These are phyloP conservation scores for Nemania sp. DNA, from an alignment of 2,329 filamentous ascomycete genomes.

Conservation along the genomic window DNA sequence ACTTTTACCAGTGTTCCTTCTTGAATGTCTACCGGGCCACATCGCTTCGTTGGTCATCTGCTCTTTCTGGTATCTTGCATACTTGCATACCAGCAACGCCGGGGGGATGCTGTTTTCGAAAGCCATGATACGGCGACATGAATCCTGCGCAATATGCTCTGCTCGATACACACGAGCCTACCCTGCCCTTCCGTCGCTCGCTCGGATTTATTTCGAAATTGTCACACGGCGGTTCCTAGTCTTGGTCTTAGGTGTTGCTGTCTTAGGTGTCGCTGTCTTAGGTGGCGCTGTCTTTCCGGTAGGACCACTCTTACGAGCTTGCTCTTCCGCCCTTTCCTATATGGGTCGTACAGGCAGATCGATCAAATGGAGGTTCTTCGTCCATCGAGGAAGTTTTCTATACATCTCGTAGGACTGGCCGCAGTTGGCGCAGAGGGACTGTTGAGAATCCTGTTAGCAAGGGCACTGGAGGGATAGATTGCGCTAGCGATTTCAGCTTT, in stretches of 20 bases:
- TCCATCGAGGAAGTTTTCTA: conserved; percentile 78
- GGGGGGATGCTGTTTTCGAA: neutral
- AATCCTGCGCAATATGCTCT: conserved; percentile 11
- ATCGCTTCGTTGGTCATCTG: conserved; percentile 1
- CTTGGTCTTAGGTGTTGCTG: neutral
- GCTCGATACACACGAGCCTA: conserved; percentile 17
- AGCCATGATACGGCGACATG: neutral
- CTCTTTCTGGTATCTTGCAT: conserved; percentile 8
- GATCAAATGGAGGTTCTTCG: conserved; percentile 65
- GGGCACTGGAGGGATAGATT: neutral
- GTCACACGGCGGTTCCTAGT: neutral
- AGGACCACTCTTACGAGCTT: no score
- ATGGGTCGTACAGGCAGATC: conserved; percentile 25
- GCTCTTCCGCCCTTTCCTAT: conserved; percentile 16
- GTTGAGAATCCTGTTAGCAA: conserved; percentile 23
- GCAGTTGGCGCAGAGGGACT: conserved; percentile 93
- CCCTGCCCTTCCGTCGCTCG: neutral
- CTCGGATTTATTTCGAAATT: neutral
- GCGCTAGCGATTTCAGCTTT: neutral
- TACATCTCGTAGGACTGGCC: conserved; percentile 87
- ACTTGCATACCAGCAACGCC: conserved; percentile 13
- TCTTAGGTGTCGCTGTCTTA: neutral
- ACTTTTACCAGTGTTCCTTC: neutral
- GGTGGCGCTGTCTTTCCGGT: no score
- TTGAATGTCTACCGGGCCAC: neutral